Conservation (phyloP, 495 filamentous ascomycete species). For the Xylaria acuta region DNA sequence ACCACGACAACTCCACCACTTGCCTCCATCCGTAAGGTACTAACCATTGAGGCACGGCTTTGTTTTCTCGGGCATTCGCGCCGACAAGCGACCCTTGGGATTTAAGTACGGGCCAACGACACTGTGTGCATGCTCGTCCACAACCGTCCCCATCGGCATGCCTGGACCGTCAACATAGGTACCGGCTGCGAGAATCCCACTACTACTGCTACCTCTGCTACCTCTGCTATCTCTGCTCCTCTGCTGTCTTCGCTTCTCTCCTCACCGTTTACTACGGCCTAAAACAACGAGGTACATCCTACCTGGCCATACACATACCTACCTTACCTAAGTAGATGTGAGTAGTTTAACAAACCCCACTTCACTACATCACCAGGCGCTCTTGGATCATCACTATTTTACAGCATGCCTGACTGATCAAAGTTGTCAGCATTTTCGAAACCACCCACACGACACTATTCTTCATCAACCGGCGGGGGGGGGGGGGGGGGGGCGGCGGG, state of each 20-base stretch:
- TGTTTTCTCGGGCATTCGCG: conserved; percentile 11
- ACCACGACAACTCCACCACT: conserved; percentile 23
- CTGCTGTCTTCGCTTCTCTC: conserved; percentile 6
- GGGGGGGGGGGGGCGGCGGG: no score
- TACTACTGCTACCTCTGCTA: background rate
- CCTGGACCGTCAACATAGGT: conserved; percentile 19
- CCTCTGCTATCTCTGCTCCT: background rate
- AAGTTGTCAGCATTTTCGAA: conserved; percentile 39
- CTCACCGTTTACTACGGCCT: background rate
- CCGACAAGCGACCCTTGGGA: conserved; percentile 21
- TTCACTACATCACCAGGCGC: conserved; percentile 32
- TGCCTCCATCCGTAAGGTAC: conserved; percentile 20
- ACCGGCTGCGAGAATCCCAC: conserved; percentile 17
- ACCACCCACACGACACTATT: conserved; percentile 40
- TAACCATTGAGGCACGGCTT: conserved; percentile 17
- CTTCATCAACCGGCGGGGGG: no score
- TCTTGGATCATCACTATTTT: conserved; percentile 39
- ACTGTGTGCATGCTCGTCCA: conserved; percentile 29
- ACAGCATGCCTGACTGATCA: conserved; percentile 37
- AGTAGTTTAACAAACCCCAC: conserved; percentile 39
- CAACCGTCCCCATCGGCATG: conserved; percentile 24
- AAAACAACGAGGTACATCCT: conserved; percentile 4
- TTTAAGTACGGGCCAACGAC: conserved; percentile 7
- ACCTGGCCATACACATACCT: background rate
- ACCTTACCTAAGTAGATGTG: background rate